Conservation (phyloP, 140 eudicot genomes). For the Cichorium intybus region DNA sequence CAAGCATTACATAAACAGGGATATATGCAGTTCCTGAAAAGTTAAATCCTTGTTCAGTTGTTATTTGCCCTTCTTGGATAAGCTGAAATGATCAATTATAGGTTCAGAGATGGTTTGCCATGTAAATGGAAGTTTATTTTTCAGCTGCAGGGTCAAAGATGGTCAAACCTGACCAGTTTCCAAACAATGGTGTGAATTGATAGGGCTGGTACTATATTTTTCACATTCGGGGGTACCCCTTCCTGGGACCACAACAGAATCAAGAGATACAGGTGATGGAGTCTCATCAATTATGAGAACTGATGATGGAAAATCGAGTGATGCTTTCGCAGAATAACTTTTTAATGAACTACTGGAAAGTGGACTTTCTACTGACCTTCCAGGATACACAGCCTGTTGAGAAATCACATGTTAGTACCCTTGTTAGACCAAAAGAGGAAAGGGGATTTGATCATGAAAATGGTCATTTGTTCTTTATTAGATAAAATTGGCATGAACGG, state of each 20-base stretch:
- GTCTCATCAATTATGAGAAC: conserved; percentile 49
- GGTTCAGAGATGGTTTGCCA: not conserved
- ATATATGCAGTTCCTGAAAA: conserved; percentile 43
- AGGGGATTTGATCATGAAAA: not conserved
- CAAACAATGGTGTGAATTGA: conserved; percentile 49
- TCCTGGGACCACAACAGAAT: conserved; percentile 53
- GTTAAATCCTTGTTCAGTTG: conserved; percentile 22
- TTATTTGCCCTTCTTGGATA: conserved; percentile 39
- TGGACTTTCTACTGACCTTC: conserved; percentile 55
- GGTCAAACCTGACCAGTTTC: conserved; percentile 54
- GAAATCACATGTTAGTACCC: conserved; percentile 3
- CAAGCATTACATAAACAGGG: conserved; percentile 64
- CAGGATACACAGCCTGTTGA: conserved; percentile 49
- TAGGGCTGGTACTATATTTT: conserved; percentile 40
- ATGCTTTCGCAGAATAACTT: conserved; percentile 46
- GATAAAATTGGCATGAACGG: conserved; percentile 8
- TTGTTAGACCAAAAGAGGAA: not conserved
- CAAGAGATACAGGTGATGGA: conserved; percentile 62
- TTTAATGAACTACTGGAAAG: conserved; percentile 46
- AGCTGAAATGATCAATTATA: conserved; percentile 26
- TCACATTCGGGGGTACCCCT: conserved; percentile 36
- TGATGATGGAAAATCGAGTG: conserved; percentile 50
- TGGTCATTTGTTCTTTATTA: not conserved
- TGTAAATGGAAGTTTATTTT: not conserved
- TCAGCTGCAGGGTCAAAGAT: not conserved